Evolutionary conservation across 768 basidiomycete genomes (phyloP), one percentile per base, ranked within the genome.

Genomic region (Calocybe cyanea): DNA sequence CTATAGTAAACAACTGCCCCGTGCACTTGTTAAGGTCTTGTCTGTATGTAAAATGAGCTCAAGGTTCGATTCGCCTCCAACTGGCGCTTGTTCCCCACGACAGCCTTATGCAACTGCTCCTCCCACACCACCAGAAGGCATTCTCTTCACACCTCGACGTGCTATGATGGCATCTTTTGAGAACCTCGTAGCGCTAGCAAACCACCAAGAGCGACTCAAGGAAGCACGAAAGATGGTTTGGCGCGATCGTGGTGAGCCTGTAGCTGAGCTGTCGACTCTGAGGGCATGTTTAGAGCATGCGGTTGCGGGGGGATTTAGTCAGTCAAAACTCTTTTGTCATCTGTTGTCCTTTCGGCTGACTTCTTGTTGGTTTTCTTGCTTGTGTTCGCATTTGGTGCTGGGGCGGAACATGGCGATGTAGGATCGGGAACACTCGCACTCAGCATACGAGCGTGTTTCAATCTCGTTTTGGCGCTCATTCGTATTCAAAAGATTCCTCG

Each of bases 371-470:
- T 28, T 28, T 28, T 28, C 25, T 28, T 5, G n/a, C n/a, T 28
- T 28, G 11, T 28, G 25, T 11, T 28, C 5, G 11, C 25, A 5
- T 28, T 28, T 5, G 11, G 25, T 5, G 25, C 11, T n/a, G n/a
- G n/a, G 25, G 25, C 25, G 6, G 25, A 28, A 5, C 11, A 28
- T 28, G 25, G 7, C 25, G 43, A 20, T 43, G 15, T 56, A 94
- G 92, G 93, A 46, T 87, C 94, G 18, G 87, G 83, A 11, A 63
- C 81, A 0, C 70, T 97, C 14, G 92, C 86, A 1, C 92, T 89
- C 52, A 78, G 78, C 25, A 83, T 95, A 25, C 77, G 94, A 17
- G 86, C 91, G 0, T 82, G 83, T 17, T 74, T 98, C 20, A 96
- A 92, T 59, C 60, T 94, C 11, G 78, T 92, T 9, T 63, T 96